These are phyloP conservation scores for Diutina siamensis DNA, from an alignment of 1,139 yeast genomes.

Conservation along the genomic window DNA sequence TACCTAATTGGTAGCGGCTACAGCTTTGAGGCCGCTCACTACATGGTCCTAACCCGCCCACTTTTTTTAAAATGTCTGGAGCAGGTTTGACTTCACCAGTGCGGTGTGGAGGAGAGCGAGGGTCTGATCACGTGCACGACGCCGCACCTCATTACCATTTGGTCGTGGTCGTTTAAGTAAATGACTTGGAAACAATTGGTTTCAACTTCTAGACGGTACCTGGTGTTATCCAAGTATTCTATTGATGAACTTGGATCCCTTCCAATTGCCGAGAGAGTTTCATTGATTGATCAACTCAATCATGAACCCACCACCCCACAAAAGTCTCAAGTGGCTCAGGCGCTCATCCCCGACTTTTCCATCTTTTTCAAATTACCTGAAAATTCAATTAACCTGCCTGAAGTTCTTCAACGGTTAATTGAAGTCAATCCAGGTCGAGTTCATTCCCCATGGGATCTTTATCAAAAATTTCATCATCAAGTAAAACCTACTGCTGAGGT, in stretches of 20 bases:
- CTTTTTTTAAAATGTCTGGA: too few species aligned
- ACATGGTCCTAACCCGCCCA: too few species aligned
- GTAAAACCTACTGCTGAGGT: not conserved
- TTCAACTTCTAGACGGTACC: not conserved
- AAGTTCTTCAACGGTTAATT: conserved; percentile 1
- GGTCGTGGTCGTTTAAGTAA: too few species aligned
- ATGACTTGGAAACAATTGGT: not conserved
- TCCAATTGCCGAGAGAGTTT: not conserved
- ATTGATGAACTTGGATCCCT: not conserved
- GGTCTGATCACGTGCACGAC: too few species aligned
- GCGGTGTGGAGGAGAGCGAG: too few species aligned
- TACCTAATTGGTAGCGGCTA: too few species aligned
- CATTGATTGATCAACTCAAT: not conserved
- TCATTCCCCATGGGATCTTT: conserved; percentile 3
- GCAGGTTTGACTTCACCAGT: too few species aligned
- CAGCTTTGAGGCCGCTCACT: too few species aligned
- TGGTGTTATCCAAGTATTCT: not conserved
- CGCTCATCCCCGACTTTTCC: conserved; percentile 5
- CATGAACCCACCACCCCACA: not conserved
- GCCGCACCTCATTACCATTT: too few species aligned
- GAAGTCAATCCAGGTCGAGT: conserved; percentile 3
- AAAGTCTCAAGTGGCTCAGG: not conserved
- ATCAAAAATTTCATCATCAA: not conserved
- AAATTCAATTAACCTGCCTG: not conserved
- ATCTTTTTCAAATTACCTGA: not conserved